Evolutionary conservation across 768 basidiomycete species (phyloP), one percentile per base, ranked within the genome.

Genomic region (Roridomyces roridus): DNA sequence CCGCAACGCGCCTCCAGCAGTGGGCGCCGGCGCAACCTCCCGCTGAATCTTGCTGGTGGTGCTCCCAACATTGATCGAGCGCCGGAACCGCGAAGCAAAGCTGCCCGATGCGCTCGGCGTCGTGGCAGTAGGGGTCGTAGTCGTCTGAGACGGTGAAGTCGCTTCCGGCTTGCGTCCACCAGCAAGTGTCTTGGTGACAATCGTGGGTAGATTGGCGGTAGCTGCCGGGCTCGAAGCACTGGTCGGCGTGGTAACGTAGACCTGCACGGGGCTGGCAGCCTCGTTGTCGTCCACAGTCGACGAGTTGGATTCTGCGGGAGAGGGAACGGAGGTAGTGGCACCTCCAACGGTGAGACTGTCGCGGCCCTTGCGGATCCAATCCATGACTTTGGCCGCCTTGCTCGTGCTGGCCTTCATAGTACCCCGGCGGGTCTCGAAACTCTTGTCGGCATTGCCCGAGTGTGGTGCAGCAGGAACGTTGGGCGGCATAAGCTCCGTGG

Each of bases 351-450:
- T 55, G 40, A 63, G 28, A 46, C 57, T 59, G 52, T 63, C 57
- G 43, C 61, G 61, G 7, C 61, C 61, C 46, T 51, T 83, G 72
- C 91, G 81, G 84, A 99, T 98, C 97, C 97, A 99, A 63, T 95
- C 89, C 96, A 98, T 98, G 49, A 99, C 97, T 68, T 90, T 94
- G 71, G 87, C 87, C 5, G 96, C 95, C 71, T 95, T 91, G 73
- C 83, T 87, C n/a, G 92, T 85, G 58, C 91, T 88, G 15, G 87
- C 91, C 2, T 82, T 81, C 74, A 88, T 78, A 8, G 76, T 77
- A 2, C 65, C 46, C 8, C 68, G 73, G 20, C 69, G 63, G 35
- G 68, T 79, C n/a, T 51, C 57, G 50, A 63, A 63, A 39, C 20
- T 50, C 57, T 63, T 63, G 47, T 59, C 52, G 14, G 53, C 46